Conservation (phyloP, 2,329 filamentous ascomycete species). For the Lithohypha guttulata region DNA sequence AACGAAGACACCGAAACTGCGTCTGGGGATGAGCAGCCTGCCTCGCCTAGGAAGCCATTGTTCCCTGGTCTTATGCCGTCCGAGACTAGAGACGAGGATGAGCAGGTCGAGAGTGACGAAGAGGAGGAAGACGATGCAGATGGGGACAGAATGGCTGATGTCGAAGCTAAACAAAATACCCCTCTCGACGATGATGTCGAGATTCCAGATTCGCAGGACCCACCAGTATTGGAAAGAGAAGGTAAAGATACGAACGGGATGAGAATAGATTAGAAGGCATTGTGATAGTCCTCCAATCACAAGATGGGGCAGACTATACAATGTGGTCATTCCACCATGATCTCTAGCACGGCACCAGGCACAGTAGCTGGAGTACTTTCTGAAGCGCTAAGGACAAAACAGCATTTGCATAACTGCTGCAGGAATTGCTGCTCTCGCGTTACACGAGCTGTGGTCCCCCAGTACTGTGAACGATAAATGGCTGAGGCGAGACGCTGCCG, state of each 20-base stretch:
- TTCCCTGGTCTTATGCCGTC: constrained; percentile 3
- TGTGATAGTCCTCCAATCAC: neutral
- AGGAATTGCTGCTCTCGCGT: too few species aligned
- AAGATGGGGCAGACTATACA: neutral
- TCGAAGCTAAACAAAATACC: neutral
- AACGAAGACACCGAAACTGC: constrained; percentile 21
- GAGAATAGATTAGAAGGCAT: neutral
- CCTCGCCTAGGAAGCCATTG: neutral
- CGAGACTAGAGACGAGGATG: neutral
- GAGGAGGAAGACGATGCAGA: constrained; percentile 1
- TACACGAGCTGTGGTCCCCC: neutral
- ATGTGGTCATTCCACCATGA: neutral
- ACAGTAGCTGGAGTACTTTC: neutral
- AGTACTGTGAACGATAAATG: neutral
- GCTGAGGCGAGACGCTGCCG: neutral
- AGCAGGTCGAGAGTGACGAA: neutral
- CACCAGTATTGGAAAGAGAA: neutral
- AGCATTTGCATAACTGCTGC: too few species aligned
- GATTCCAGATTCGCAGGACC: constrained; percentile 8
- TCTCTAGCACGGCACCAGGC: neutral
- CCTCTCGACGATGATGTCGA: constrained; percentile 3
- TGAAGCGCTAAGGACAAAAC: too few species aligned
- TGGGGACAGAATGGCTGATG: constrained; percentile 4
- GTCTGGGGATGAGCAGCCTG: neutral
- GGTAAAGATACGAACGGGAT: neutral